These are phyloP conservation scores for Backusella westeae DNA, from an alignment of 192 early-diverging fungal species.

Conservation along the genomic window DNA sequence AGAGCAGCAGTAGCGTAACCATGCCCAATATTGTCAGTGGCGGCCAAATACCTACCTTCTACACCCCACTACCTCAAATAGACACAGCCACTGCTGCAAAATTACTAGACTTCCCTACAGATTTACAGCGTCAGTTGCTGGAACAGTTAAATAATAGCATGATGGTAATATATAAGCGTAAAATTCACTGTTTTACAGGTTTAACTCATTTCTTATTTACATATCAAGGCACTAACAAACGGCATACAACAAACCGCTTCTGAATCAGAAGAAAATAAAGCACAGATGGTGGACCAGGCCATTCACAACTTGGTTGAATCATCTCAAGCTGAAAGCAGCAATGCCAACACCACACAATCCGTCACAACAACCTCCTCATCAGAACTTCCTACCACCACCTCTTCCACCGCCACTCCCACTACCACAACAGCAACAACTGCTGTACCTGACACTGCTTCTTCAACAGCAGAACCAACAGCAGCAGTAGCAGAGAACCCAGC, in stretches of 20 bases:
- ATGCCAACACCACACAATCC: background rate
- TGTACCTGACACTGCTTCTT: background rate
- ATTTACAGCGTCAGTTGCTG: constrained; percentile 28
- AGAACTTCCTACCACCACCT: background rate
- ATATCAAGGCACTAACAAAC: constrained; percentile 12
- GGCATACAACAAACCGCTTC: constrained; percentile 7
- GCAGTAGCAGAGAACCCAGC: background rate
- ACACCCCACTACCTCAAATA: constrained; percentile 17
- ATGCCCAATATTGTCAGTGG: background rate
- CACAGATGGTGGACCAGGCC: background rate
- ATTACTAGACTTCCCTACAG: constrained; percentile 23
- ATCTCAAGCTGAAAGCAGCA: background rate
- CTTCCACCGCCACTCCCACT: background rate
- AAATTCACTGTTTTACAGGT: background rate
- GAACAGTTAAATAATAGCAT: constrained; percentile 31
- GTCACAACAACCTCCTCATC: background rate
- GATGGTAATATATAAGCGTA: constrained; percentile 3
- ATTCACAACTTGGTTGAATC: background rate
- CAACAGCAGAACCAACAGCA: background rate
- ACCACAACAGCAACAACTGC: background rate
- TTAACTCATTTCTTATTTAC: background rate
- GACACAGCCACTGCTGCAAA: constrained; percentile 23
- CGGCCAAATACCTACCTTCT: constrained; percentile 8
- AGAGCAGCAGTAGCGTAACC: background rate
- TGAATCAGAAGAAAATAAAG: constrained; percentile 2